Evolutionary conservation across 192 early-diverging fungal species (phyloP).

Genomic region (Gaertneriomyces semiglobifer): DNA sequence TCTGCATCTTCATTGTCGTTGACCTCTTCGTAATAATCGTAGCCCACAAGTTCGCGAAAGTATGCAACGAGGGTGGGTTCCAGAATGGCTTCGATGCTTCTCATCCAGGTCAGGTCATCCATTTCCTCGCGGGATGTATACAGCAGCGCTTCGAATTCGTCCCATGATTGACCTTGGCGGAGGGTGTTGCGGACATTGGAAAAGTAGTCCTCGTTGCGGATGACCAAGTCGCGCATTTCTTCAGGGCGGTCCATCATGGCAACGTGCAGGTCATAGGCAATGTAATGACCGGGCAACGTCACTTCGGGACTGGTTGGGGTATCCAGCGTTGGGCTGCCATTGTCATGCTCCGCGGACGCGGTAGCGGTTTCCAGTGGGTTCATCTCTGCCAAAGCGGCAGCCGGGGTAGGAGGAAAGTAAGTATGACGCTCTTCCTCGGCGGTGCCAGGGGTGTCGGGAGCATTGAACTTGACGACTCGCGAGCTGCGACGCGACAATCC

Average conservation of each 20-base stretch:
- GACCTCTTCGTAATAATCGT: constrained; percentile 29
- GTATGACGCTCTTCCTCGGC: not conserved
- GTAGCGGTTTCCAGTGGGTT: too few species aligned
- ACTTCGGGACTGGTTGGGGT: constrained; percentile 10
- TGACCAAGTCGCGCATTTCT: constrained; percentile 29
- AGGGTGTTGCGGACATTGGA: constrained; percentile 14
- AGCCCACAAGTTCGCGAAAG: constrained; percentile 24
- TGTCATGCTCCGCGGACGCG: not conserved
- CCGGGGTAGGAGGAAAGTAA: constrained; percentile 29
- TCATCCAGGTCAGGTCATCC: constrained; percentile 31
- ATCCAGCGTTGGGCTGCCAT: too few species aligned
- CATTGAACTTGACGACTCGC: constrained; percentile 18
- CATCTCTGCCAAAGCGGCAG: not conserved
- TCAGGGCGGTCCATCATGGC: constrained; percentile 31
- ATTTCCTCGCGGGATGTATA: constrained; percentile 23
- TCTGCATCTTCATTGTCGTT: constrained; percentile 8
- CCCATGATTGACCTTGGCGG: not conserved
- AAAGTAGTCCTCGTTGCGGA: constrained; percentile 21
- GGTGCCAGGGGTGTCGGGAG: constrained; percentile 7
- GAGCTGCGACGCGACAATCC: constrained; percentile 14
- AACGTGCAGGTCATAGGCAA: constrained; percentile 27
- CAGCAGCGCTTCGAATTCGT: constrained; percentile 13
- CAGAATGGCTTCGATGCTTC: constrained; percentile 10
- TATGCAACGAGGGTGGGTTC: constrained; percentile 22
- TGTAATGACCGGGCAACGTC: constrained; percentile 24